Percentiles rank a stretch among this genome's conserved stretches.
phyloP scores from a whole-genome alignment of 1,284 basidiomycete species.

The Leccinum ponderosum region DNA sequence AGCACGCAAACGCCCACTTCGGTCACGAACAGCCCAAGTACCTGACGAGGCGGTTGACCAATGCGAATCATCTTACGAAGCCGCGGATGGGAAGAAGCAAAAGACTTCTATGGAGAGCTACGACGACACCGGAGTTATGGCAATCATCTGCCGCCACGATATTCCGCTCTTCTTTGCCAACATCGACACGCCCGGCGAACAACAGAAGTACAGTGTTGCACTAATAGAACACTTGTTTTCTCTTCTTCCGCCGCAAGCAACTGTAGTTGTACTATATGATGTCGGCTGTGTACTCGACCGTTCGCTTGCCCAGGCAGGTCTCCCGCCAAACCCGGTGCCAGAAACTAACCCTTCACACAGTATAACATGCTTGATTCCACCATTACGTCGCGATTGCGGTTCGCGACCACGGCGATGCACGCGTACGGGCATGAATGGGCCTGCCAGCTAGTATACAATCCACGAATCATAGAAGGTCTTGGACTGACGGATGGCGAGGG shows the following conservation, averaged over 20 bases:
- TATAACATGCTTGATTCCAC: not conserved
- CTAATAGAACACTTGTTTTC: slow-evolving; percentile 17
- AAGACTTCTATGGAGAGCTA: not conserved
- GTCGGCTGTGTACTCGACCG: slow-evolving; percentile 41
- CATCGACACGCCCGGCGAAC: not conserved
- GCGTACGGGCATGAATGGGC: slow-evolving; percentile 3
- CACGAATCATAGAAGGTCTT: not conserved
- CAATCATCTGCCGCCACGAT: not conserved
- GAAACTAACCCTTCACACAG: not conserved
- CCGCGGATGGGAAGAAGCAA: not conserved
- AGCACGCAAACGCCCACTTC: not conserved
- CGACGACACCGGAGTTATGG: not conserved
- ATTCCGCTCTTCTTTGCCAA: not conserved
- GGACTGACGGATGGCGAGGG: not conserved
- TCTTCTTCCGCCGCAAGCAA: slow-evolving; percentile 33
- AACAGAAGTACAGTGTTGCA: not conserved
- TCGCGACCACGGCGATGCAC: not conserved
- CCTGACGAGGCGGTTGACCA: not conserved
- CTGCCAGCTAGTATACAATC: not conserved
- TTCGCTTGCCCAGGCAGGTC: slow-evolving; percentile 13
- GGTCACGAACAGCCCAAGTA: not conserved
- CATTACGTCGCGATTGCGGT: not conserved
- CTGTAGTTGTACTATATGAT: slow-evolving; percentile 37
- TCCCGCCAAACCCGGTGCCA: not conserved
- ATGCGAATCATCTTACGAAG: not conserved